phyloP scores from a whole-genome alignment of 768 basidiomycete species.

The Boletus rubroflammeus region DNA sequence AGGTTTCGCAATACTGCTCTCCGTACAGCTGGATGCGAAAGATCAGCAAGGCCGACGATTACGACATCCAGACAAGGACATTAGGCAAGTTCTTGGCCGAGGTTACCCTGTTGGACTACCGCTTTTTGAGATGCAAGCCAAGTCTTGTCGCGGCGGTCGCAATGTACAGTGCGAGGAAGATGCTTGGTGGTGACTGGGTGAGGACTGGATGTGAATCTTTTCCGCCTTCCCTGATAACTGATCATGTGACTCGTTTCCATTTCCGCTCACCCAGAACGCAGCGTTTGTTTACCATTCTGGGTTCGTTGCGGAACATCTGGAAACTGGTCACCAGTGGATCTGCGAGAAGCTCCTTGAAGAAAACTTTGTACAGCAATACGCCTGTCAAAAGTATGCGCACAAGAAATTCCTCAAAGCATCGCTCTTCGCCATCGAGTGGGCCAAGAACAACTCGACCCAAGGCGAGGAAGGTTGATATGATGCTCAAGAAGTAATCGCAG shows the following conservation, averaged over 20 bases:
- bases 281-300: conserved; percentile 91
- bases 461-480: conserved; percentile 31
- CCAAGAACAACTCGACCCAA: conserved; percentile 45
- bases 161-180: conserved; percentile 93
- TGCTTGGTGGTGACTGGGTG: conserved; percentile 97
- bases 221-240: background rate
- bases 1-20: conserved; percentile 95
- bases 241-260: conserved; percentile 35
- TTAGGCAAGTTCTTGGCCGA: conserved; percentile 97
- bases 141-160: conserved; percentile 92
- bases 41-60: conserved; percentile 98
- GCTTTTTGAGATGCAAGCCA: conserved; percentile 91
- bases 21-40: conserved; percentile 99
- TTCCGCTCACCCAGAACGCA: conserved; percentile 59
- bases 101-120: conserved; percentile 88
- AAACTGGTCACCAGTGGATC: conserved; percentile 76
- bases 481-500: conserved; percentile 30
- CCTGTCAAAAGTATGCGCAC: conserved; percentile 94
- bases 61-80: conserved; percentile 96
- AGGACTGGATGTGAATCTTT: conserved; percentile 36
- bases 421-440: conserved; percentile 73
- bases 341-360: conserved; percentile 78
- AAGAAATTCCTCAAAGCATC: conserved; percentile 97
- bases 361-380: conserved; percentile 79
- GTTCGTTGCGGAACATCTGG: conserved; percentile 84